Conservation (phyloP, 805 yeast genomes). For the Nakazawaea siamensis region DNA sequence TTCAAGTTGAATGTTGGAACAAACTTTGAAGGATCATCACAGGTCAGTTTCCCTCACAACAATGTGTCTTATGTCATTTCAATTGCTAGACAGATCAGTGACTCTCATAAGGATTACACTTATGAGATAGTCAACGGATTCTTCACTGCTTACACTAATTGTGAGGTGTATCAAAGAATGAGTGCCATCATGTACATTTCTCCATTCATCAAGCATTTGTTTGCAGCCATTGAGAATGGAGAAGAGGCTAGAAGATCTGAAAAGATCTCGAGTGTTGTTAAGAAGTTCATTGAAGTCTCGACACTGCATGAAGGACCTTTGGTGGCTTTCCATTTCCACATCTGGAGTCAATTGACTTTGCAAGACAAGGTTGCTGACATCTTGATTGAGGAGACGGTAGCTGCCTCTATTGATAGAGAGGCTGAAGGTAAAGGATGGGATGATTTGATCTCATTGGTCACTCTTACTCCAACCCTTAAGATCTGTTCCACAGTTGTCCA, state of each 20-base stretch:
- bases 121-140: conserved; percentile 43
- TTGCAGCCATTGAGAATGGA: conserved; percentile 43
- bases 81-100: conserved; percentile 50
- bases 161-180: conserved; percentile 25
- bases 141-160: conserved; percentile 40
- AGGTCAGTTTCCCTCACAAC: conserved; percentile 61
- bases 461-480: conserved; percentile 62
- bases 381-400: conserved; percentile 65
- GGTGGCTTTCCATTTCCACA: conserved; percentile 44
- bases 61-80: conserved; percentile 51
- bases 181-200: conserved; percentile 44
- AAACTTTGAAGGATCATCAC: conserved; percentile 44
- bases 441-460: conserved; percentile 51
- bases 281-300: conserved; percentile 55
- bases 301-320: conserved; percentile 38
- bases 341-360: conserved; percentile 61
- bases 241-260: conserved; percentile 26
- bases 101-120: conserved; percentile 46
- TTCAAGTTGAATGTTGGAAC: conserved; percentile 56
- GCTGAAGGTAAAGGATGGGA: conserved; percentile 70
- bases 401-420: conserved; percentile 67
- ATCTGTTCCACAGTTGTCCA: conserved; percentile 57
- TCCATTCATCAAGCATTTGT: conserved; percentile 71
- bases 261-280: conserved; percentile 48
- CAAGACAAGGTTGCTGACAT: conserved; percentile 52